phyloP scores from a whole-genome alignment of 371 early-diverging fungal genomes.

The Mucor velutinosus region DNA sequence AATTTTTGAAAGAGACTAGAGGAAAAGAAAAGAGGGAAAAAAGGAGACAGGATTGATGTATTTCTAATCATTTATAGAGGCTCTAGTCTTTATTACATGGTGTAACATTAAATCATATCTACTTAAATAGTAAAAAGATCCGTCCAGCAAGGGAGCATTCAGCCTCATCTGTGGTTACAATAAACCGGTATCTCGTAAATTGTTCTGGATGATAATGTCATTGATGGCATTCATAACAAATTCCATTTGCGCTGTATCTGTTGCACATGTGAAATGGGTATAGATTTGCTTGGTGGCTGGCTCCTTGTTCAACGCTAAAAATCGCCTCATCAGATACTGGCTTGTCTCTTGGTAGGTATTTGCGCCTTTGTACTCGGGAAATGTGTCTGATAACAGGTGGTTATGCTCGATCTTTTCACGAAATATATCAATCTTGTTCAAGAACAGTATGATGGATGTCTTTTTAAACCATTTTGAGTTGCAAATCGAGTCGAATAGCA shows the following conservation, averaged over 20 bases:
- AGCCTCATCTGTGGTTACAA: slow-evolving; percentile 53
- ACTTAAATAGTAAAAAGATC: neutral
- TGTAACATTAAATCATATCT: slow-evolving; percentile 3
- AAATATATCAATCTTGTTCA: slow-evolving; percentile 97
- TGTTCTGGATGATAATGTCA: slow-evolving; percentile 93
- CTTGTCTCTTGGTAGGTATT: slow-evolving; percentile 80
- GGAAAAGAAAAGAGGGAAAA: neutral
- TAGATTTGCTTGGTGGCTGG: slow-evolving; percentile 86
- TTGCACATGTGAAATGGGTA: slow-evolving; percentile 96
- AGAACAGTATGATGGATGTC: slow-evolving; percentile 92
- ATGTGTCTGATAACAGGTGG: slow-evolving; percentile 53
- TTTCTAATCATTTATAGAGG: neutral
- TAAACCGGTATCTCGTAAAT: slow-evolving; percentile 85
- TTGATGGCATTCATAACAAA: slow-evolving; percentile 96
- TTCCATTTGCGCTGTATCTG: slow-evolving; percentile 96
- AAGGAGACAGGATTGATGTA: neutral
- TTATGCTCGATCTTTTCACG: slow-evolving; percentile 82
- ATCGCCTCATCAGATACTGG: slow-evolving; percentile 84
- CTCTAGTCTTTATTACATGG: neutral
- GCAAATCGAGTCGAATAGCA: slow-evolving; percentile 94
- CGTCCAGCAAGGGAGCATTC: neutral
- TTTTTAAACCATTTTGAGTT: slow-evolving; percentile 94
- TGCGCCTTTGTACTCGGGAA: slow-evolving; percentile 42
- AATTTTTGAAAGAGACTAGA: neutral
- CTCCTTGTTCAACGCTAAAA: slow-evolving; percentile 83